Percentiles rank a stretch among this genome's conserved stretches.
Conservation (phyloP, 129 eudicot genomes). For the Arctium lappa region DNA sequence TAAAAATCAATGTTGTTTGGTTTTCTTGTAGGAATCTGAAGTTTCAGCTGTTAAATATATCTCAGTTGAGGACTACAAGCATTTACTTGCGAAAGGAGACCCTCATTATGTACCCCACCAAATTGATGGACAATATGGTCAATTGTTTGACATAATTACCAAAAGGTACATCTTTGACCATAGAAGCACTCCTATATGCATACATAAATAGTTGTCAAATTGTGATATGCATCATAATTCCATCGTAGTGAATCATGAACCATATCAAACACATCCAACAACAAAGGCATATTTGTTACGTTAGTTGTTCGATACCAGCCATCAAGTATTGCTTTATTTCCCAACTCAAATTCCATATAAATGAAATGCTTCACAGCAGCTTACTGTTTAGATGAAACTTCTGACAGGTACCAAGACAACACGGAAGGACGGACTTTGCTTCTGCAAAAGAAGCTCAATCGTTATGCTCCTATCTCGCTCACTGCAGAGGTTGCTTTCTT, state of each 20-base stretch:
- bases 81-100: constrained; percentile 63
- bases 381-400: constrained; percentile 3
- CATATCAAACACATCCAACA: background rate
- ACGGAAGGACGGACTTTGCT: constrained; percentile 43
- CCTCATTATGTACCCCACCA: constrained; percentile 74
- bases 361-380: background rate
- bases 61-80: constrained; percentile 64
- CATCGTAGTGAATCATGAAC: background rate
- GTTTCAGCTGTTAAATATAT: constrained; percentile 94
- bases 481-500: constrained; percentile 59
- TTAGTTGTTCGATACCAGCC: background rate
- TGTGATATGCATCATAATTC: background rate
- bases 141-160: constrained; percentile 62
- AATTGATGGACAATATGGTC: constrained; percentile 74
- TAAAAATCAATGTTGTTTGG: constrained; percentile 6
- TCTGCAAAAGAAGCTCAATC: constrained; percentile 66
- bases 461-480: constrained; percentile 81
- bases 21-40: constrained; percentile 70
- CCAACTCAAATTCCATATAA: background rate
- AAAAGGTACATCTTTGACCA: constrained; percentile 47
- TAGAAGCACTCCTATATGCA: background rate
- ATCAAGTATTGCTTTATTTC: too few species aligned
- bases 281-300: background rate
- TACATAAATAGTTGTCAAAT: background rate
- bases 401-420: constrained; percentile 65